A percentile compares a stretch with the other conserved stretches of the same genome.
Evolutionary conservation across 495 filamentous ascomycete genomes (phyloP).

Genomic region (Aspergillus biplanus): DNA sequence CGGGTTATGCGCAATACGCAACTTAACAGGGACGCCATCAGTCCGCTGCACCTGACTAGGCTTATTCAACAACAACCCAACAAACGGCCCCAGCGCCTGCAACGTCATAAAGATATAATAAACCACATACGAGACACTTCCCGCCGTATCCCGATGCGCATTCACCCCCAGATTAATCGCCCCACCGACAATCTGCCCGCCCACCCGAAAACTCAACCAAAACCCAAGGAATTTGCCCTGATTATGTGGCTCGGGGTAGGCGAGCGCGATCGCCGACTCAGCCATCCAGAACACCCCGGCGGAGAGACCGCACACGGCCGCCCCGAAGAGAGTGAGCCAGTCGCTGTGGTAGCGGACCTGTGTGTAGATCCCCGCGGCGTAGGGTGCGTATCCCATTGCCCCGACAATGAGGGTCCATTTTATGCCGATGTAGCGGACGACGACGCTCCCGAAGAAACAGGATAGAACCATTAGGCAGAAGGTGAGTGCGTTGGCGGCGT

Average conservation of each 20-base stretch:
- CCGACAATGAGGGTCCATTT: constrained; percentile 67
- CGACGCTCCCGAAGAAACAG: constrained; percentile 56
- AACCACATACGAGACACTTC: constrained; percentile 63
- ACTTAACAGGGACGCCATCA: constrained; percentile 56
- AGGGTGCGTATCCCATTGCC: constrained; percentile 68
- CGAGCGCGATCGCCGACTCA: constrained; percentile 66
- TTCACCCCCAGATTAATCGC: constrained; percentile 67
- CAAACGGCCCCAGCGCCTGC: constrained; percentile 59
- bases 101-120: constrained; percentile 65
- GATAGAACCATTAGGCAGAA: constrained; percentile 69
- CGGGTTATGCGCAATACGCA: constrained; percentile 50
- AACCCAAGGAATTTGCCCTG: constrained; percentile 61
- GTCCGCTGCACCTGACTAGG: constrained; percentile 59
- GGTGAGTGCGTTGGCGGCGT: constrained; percentile 68
- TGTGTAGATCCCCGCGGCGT: constrained; percentile 65
- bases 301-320: constrained; percentile 65
- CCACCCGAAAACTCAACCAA: constrained; percentile 64
- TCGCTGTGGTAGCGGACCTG: constrained; percentile 67
- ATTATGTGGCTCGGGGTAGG: constrained; percentile 67
- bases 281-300: constrained; percentile 72
- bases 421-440: constrained; percentile 64
- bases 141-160: constrained; percentile 51
- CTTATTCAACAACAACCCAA: constrained; percentile 55
- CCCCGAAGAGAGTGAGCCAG: constrained; percentile 67
- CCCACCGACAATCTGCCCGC: constrained; percentile 66